Evolutionary conservation across 495 filamentous ascomycete species (phyloP), one percentile per base, ranked within the genome.

Genomic region (Aspergillus cristatus): DNA sequence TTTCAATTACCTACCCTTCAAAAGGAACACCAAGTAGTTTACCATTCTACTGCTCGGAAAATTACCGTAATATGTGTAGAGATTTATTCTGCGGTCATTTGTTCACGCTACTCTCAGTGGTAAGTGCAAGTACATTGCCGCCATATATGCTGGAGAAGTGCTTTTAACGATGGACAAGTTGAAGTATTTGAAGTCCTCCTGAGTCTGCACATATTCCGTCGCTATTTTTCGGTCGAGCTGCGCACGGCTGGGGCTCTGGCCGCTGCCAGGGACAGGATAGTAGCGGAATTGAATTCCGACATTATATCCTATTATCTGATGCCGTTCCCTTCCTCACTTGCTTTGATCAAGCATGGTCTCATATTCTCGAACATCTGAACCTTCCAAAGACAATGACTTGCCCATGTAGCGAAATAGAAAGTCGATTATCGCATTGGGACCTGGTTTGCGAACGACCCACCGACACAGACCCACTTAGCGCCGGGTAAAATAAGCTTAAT

Each of bases 51-150:
- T 42, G 14, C 46, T 43, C 12, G 54, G 48, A 29, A 46, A 38
- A 13, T 45, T 54, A 32, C 56, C 55, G 16, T 28, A 28, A 7
- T 32, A 6, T 14, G 55, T 58, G 42, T 50, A 59, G 1, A 47
- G 47, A 37, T 52, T 50, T 17, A 38, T 47, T 7, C 51, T 47
- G n/a, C n/a, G n/a, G n/a, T n/a, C n/a, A n/a, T n/a, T n/a, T n/a
- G n/a, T n/a, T n/a, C n/a, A n/a, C n/a, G n/a, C n/a, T n/a, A n/a
- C n/a, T 46, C 49, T 53, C 55, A 59, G 47, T 54, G 52, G 42
- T 59, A 59, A 13, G 55, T 56, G 40, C 53, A 59, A 32, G 54
- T 47, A 86, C 38, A 54, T 88, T 14, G 33, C 64, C 33, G 58
- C 86, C 25, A 40, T 43, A 36, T 46, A 53, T 18, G 61, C 68